Evolutionary conservation across 495 filamentous ascomycete species (phyloP), one percentile per base, ranked within the genome.

Genomic region (Penicillium desertorum): DNA sequence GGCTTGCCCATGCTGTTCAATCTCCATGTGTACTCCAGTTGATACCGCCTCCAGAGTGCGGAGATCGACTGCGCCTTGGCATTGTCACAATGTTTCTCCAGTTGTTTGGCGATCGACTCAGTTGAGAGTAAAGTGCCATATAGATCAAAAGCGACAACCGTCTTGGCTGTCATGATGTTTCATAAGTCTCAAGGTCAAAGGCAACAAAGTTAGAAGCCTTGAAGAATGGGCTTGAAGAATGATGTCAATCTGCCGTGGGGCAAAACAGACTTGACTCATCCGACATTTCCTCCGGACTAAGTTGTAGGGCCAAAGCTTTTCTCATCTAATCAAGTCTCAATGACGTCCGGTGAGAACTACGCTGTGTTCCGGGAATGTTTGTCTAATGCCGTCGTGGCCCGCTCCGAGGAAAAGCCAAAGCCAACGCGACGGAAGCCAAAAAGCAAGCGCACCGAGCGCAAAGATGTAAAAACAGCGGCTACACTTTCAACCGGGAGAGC

Each of bases 11-110:
- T 92, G 81, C 84, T 88, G 62, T 88, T 93, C 58, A 89, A 68
- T 45, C 89, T 72, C 89, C 88, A 94, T 36, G 89, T 90, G 61
- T 92, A 94, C 70, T 91, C 89, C 19, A 96, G 77, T 67, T 92
- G 88, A 64, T 82, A 83, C 23, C 74, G 79, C 44, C 81, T 67
- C 83, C 81, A 86, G 61, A 79, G 64, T 22, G 79, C 67, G 8
- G 86, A 81, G 14, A 92, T 76, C 7, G 68, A 62, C 8, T 72
- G 61, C 12, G 83, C 82, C 61, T 81, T 79, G 23, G 85, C 84
- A 44, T 81, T 52, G 46, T 81, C 76, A 34, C 82, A 78, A 47
- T 79, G 68, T 43, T 73, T 63, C 51, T 78, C 74, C 17, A 88
- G 69, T 45, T 81, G 69, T 11, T 74, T 69, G 12, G 78, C 78